These are phyloP conservation scores for Kernera saxatilis DNA, from an alignment of 345 rosid genomes.

Conservation along the genomic window DNA sequence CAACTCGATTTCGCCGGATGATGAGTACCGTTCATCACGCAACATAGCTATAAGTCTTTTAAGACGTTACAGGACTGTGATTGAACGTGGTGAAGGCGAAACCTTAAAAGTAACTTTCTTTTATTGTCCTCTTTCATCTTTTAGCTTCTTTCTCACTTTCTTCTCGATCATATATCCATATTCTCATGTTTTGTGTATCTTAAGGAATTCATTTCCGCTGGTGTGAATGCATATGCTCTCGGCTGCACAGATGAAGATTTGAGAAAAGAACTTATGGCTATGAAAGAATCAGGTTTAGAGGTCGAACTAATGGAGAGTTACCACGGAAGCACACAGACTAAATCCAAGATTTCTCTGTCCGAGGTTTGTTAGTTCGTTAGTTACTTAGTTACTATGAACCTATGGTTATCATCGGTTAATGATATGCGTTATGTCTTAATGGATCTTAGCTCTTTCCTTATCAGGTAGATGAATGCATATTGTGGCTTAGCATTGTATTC, in stretches of 20 bases:
- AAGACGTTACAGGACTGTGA: conserved; percentile 71
- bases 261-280: conserved; percentile 58
- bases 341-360: conserved; percentile 50
- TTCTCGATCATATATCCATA: not conserved
- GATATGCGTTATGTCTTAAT: not conserved
- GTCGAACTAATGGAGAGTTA: conserved; percentile 53
- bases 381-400: not conserved
- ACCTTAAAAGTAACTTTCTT: conserved; percentile 58
- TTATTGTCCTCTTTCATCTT: not conserved
- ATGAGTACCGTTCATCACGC: conserved; percentile 84
- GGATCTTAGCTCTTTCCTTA: not conserved
- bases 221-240: conserved; percentile 82
- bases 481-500: conserved; percentile 86
- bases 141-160: not conserved
- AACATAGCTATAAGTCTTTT: conserved; percentile 85
- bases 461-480: conserved; percentile 78
- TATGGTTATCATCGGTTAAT: not conserved
- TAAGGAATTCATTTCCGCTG: conserved; percentile 84
- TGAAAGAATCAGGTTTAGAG: conserved; percentile 64
- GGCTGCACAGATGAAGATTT: conserved; percentile 84
- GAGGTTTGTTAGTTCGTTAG: conserved; percentile 44
- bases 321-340: conserved; percentile 60
- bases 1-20: conserved; percentile 44
- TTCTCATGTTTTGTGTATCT: conserved; percentile 5
- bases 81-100: conserved; percentile 93